Conservation (phyloP, 352 stramenopile genomes). For the Phytophthora fragariaefolia region DNA sequence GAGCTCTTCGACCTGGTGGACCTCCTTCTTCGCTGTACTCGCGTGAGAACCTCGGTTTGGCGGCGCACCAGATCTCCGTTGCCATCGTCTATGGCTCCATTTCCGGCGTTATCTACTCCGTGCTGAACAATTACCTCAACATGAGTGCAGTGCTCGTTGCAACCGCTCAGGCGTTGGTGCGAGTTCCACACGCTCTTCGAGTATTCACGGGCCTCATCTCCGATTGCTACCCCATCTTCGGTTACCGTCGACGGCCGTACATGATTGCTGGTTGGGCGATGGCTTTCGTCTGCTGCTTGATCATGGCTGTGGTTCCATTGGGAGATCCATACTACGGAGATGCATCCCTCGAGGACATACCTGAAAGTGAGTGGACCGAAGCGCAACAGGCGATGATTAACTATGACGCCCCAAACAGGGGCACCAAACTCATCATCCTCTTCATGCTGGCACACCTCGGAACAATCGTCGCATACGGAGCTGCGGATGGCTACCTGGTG, state of each 20-base stretch:
- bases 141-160: constrained; percentile 45
- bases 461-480: constrained; percentile 49
- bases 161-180: constrained; percentile 43
- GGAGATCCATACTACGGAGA: constrained; percentile 54
- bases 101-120: constrained; percentile 46
- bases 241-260: constrained; percentile 54
- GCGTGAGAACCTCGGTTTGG: constrained; percentile 40
- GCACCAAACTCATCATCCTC: constrained; percentile 48
- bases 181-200: constrained; percentile 47
- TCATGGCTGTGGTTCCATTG: constrained; percentile 46
- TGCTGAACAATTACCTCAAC: constrained; percentile 67
- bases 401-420: constrained; percentile 36
- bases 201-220: constrained; percentile 54
- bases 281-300: constrained; percentile 36
- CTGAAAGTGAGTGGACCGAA: constrained; percentile 23
- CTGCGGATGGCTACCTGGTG: constrained; percentile 49
- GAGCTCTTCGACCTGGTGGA: constrained; percentile 42
- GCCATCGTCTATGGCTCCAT: constrained; percentile 49
- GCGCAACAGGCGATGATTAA: constrained; percentile 45
- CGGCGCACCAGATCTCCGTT: constrained; percentile 43
- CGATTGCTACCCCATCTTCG: constrained; percentile 50
- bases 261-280: constrained; percentile 50
- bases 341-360: constrained; percentile 27
- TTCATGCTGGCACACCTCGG: constrained; percentile 57
- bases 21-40: constrained; percentile 46